Percentiles rank a stretch among this genome's conserved stretches.
These are phyloP conservation scores for Polygonum aviculare DNA, from an alignment of 148 eudicot species.

Conservation along the genomic window DNA sequence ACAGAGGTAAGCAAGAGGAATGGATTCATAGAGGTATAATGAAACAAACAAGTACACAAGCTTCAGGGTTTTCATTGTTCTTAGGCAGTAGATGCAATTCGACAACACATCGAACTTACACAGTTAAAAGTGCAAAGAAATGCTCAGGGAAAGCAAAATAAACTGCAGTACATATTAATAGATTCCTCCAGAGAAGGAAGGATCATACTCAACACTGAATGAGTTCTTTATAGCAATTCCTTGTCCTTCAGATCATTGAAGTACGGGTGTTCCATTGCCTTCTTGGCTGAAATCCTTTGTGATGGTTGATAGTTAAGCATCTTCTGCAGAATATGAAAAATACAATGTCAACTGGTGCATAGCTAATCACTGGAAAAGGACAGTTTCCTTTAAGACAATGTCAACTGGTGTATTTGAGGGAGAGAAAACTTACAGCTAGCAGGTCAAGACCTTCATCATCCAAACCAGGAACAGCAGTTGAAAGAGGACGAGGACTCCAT, in stretches of 20 bases:
- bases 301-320: constrained; percentile 84
- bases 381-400: not conserved
- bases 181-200: constrained; percentile 5
- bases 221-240: constrained; percentile 23
- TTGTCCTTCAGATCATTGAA: constrained; percentile 58
- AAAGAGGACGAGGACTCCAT: constrained; percentile 64
- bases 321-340: constrained; percentile 34
- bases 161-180: not conserved
- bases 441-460: constrained; percentile 62
- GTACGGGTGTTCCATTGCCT: constrained; percentile 89
- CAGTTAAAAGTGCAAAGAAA: not conserved
- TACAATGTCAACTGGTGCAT: not conserved
- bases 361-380: not conserved
- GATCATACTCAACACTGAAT: not conserved
- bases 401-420: not conserved
- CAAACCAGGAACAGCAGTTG: constrained; percentile 56
- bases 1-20: not conserved
- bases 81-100: not conserved
- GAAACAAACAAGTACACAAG: not conserved
- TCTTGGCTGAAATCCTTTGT: constrained; percentile 80
- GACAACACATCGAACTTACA: constrained; percentile 3
- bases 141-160: constrained; percentile 55
- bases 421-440: constrained; percentile 38
- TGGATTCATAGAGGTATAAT: not conserved
- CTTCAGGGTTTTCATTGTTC: not conserved